Evolutionary conservation across 176 grass and related monocot species (phyloP).

Genomic region (Ensete glaucum): DNA sequence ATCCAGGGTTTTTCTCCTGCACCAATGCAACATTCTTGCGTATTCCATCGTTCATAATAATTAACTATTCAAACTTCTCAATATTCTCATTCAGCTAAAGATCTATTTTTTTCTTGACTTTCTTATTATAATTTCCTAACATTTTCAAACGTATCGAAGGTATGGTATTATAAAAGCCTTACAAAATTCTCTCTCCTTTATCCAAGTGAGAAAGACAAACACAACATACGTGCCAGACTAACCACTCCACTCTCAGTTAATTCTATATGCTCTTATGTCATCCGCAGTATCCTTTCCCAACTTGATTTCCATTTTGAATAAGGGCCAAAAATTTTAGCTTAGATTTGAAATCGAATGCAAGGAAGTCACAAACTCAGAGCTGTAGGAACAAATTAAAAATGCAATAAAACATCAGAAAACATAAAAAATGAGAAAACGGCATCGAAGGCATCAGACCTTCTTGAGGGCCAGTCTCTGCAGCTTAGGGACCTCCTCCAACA

Average conservation of each 20-base stretch:
- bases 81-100: too few species aligned
- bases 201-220: not conserved
- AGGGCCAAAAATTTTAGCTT: not conserved
- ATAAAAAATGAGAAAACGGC: not conserved
- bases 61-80: too few species aligned
- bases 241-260: not conserved
- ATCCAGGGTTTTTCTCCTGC: too few species aligned
- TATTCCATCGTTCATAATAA: too few species aligned
- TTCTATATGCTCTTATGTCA: not conserved
- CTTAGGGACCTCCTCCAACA: slow-evolving; percentile 90
- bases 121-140: too few species aligned
- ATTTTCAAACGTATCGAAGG: too few species aligned
- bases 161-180: too few species aligned
- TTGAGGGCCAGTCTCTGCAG: slow-evolving; percentile 83
- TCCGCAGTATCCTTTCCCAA: not conserved
- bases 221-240: too few species aligned
- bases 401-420: not conserved
- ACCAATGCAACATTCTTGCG: too few species aligned
- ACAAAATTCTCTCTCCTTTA: not conserved
- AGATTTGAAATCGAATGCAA: too few species aligned
- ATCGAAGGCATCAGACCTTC: slow-evolving; percentile 37
- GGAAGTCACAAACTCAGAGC: too few species aligned
- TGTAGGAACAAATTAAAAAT: not conserved
- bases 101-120: too few species aligned
- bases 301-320: not conserved